phyloP scores from a whole-genome alignment of 192 early-diverging fungal genomes.

The Pilobolus umbonatus region DNA sequence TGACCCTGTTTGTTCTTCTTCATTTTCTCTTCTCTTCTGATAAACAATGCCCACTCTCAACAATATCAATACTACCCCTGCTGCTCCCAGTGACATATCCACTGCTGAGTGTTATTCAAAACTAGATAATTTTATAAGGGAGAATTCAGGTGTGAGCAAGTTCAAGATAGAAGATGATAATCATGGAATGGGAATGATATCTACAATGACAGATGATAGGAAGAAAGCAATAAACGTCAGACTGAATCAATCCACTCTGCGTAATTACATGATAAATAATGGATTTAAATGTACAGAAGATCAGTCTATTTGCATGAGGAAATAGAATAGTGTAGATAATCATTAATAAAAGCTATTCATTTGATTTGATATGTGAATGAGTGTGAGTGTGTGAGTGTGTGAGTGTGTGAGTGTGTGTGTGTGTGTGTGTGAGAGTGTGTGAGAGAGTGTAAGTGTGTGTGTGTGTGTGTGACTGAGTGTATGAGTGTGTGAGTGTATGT shows the following conservation, averaged over 20 bases:
- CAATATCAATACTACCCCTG: neutral
- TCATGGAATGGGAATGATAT: conserved; percentile 18
- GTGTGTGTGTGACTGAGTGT: neutral
- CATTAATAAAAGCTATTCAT: neutral
- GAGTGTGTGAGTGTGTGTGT: neutral
- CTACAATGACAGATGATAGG: neutral
- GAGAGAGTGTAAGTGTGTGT: neutral
- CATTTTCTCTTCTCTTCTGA: neutral
- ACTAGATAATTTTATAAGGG: conserved; percentile 5
- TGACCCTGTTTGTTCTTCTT: neutral
- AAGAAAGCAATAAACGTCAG: conserved; percentile 2
- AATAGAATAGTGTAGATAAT: neutral
- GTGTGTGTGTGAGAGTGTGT: neutral
- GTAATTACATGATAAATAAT: conserved; percentile 6
- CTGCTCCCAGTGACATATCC: neutral
- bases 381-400: neutral
- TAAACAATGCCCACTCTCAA: conserved; percentile 7
- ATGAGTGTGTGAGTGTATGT: neutral
- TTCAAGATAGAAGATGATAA: conserved; percentile 19
- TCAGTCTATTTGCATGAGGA: conserved; percentile 9
- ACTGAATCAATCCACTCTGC: neutral
- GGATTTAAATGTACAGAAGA: conserved; percentile 4
- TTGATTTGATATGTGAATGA: neutral
- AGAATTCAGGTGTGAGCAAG: neutral
- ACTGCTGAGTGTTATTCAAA: neutral